Base-by-base conservation (phyloP, 73 alveolate species). In the Loxodes magnus region DNA sequence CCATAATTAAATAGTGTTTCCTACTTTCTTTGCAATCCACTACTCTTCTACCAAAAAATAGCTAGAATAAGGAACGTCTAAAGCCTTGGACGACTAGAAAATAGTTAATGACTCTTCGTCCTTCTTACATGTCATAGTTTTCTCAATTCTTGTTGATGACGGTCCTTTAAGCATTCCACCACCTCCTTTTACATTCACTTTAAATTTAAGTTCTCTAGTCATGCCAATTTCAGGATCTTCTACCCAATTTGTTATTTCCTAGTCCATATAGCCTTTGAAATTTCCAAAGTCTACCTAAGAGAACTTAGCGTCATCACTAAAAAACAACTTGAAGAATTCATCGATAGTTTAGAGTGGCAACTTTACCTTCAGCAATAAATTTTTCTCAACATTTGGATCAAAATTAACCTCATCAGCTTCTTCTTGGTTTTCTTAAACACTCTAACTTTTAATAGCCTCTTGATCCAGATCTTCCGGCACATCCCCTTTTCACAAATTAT, bases 401-500 rank as follows among this genome's bases (percentile, higher is more conserved):
- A 10, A n/a, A 20, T 7, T 46, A 9, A 46, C 3, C 50, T 41
- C 59, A 25, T 46, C 59, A 7, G 22, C 27, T 1, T 46, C 50
- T 24, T 46, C 59, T 31, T 31, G 12, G 10, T 31, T 31, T 38
- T 38, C 52, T n/a, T n/a, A n/a, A n/a, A n/a, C n/a, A n/a, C n/a
- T n/a, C n/a, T n/a, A n/a, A n/a, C n/a, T n/a, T n/a, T n/a, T n/a
- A 38, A 10, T 28, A 14, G 52, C 5, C n/a, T 12, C 23, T 46
- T 46, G 43, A n/a, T 46, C 59, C 9, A 24, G 16, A 0, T 9
- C 43, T 22, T 37, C 43, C 15, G 59, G 59, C 15, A 53, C 71
- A 16, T 43, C 74, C 17, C 62, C 60, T 5, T 55, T 31, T 82
- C 88, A 74, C 14, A 74, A 30, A 19, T 64, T 71, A 4, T 39